Evolutionary conservation across 78 protist species (phyloP), one percentile per base, ranked within the genome.

Genomic region (Dictyostelium brefeldianum): DNA sequence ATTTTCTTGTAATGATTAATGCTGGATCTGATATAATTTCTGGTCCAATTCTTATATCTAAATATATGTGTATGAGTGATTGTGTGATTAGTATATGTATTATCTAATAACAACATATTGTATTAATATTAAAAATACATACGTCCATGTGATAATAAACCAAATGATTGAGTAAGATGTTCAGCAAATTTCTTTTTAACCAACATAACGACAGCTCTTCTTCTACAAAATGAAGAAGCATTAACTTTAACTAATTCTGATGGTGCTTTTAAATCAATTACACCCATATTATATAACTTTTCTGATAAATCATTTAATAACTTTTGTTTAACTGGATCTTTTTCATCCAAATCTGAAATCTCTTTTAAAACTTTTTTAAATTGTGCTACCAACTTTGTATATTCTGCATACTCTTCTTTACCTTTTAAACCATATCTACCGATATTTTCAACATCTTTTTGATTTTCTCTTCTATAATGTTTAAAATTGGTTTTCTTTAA

Each of bases 31-130:
- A 46, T 25, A 85, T 31, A 48, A 78, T 47, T 77, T 85, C 79
- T 62, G 92, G 92, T 62, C 92, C 92, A 25, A 85, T 85, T 77
- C 92, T 85, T 12, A 85, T 65, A 47, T 85, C 91, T 83, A 83
- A 31, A 59, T n/a, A n/a, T n/a, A 36, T 54, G 14, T 54, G 62
- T 12, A 17, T 2, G 62, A 17, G 62, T 18, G 18, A 54, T 54
- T n/a, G n/a, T n/a, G n/a, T n/a, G n/a, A 36, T 36, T 36, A 36
- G 43, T 36, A 36, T 36, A 53, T 53, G 11, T 11, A 53, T 12
- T 53, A 11, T 36, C n/a, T 5, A 78, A n/a, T 22, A 54, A 4
- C 41, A 22, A 15, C 12, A 56, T 54, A 7, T 14, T 29, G 15
- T 11, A 67, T 31, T 5, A 62, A 62, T n/a, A 18, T 17, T 18